Evolutionary conservation across 2,329 filamentous ascomycete species (phyloP), one percentile per base, ranked within the genome.

Genomic region (Mariannaea sp.): DNA sequence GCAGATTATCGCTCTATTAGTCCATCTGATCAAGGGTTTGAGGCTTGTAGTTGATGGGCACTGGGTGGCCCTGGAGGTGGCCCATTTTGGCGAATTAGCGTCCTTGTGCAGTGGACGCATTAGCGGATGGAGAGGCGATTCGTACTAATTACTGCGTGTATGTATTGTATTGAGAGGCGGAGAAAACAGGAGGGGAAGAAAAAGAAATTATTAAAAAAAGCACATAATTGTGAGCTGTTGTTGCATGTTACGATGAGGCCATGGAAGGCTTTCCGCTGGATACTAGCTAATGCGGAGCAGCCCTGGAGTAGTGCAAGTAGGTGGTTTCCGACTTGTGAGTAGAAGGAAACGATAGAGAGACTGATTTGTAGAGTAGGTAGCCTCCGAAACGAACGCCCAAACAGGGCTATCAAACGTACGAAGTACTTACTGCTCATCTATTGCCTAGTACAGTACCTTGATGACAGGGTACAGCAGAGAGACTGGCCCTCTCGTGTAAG

Each of bases 11-110:
- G 24, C 45, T 49, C 36, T 40, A n/a, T 39, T 27, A 24, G 29
- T 30, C 42, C 43, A 44, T 51, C 51, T 49, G 56, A 49, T 27
- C 39, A 56, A 35, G 49, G 32, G 20, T 36, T 29, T 13, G 36
- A 22, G 14, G 49, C 40, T 45, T 41, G 49, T 20, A 52, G 35
- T 35, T 41, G 39, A 42, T 52, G 36, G n/a, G 47, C 47, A 39
- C 46, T 24, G 22, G 22, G 22, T 8, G 22, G 8, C 22, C 22
- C 22, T 24, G 22, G 22, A 24, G 8, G 8, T 8, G 22, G 22
- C n/a, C n/a, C n/a, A n/a, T 36, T 14, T 14, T 36, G 38, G 40
- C 45, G 8, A 24, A 30, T 33, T 26, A 39, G 40, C 40, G 17
- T 44, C 47, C 38, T 42, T 29, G 46, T 42, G 29, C 9, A 16